Percentiles rank a stretch among this genome's conserved stretches.
phyloP scores from a whole-genome alignment of 1,284 basidiomycete genomes.

The Coniferiporia sulphurascens region DNA sequence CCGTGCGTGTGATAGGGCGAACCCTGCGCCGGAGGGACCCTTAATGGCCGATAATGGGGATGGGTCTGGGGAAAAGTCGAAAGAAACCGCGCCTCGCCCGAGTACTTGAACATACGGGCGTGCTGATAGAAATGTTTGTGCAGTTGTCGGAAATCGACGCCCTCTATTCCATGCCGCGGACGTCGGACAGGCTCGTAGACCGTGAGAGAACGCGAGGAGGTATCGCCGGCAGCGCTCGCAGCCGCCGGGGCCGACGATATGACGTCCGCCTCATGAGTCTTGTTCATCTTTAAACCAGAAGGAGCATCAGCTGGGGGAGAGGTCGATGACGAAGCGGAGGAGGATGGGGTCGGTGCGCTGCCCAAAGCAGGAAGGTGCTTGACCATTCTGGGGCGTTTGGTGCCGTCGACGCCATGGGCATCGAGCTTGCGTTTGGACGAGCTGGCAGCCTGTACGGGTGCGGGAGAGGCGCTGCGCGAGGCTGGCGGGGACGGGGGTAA shows the following conservation, averaged over 20 bases:
- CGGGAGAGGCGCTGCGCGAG: constrained; percentile 58
- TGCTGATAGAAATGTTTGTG: constrained; percentile 59
- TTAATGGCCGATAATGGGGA: constrained; percentile 56
- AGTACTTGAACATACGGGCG: constrained; percentile 68
- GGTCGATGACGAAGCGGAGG: constrained; percentile 12
- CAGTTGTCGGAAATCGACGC: constrained; percentile 45
- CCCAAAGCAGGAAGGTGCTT: constrained; percentile 29
- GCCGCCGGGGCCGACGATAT: constrained; percentile 25
- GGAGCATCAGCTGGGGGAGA: constrained; percentile 27
- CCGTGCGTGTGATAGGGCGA: constrained; percentile 69
- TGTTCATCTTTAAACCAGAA: constrained; percentile 20
- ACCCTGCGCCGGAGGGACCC: constrained; percentile 53
- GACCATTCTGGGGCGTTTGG: constrained; percentile 53
- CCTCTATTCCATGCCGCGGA: constrained; percentile 50
- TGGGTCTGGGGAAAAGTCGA: constrained; percentile 63
- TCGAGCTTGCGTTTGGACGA: constrained; percentile 57
- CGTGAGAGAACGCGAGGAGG: constrained; percentile 32
- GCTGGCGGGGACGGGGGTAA: constrained; percentile 64
- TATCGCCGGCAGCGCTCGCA: constrained; percentile 29
- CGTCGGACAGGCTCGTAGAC: constrained; percentile 55
- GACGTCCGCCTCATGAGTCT: constrained; percentile 28
- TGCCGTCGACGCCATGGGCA: constrained; percentile 34
- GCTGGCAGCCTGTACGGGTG: constrained; percentile 28
- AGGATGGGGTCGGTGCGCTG: constrained; percentile 21
- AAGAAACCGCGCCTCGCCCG: constrained; percentile 67